These are phyloP conservation scores for Pestalotiopsis sp. DNA, from an alignment of 2,329 filamentous ascomycete species.

Conservation along the genomic window DNA sequence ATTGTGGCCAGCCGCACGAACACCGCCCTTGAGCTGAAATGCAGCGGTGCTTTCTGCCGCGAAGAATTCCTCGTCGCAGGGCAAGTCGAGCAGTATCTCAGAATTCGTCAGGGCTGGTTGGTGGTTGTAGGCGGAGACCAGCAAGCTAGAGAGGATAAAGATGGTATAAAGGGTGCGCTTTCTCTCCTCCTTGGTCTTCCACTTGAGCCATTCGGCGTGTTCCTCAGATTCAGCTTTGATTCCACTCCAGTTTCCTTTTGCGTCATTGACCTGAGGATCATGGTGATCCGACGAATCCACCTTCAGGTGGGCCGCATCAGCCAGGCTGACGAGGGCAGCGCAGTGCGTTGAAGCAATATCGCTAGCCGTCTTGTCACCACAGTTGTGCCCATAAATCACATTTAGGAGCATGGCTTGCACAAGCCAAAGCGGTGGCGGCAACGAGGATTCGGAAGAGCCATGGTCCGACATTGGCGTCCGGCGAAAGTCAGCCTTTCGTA, in stretches of 20 bases:
- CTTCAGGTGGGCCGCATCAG: constrained; percentile 80
- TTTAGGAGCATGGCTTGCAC: constrained; percentile 97
- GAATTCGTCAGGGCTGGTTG: constrained; percentile 90
- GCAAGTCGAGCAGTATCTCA: constrained; percentile 85
- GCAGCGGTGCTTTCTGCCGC: constrained; percentile 79
- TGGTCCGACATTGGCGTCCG: constrained; percentile 51
- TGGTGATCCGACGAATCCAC: constrained; percentile 48
- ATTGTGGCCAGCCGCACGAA: constrained; percentile 68
- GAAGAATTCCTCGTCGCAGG: constrained; percentile 92
- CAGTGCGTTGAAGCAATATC: constrained; percentile 94
- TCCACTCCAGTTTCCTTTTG: constrained; percentile 47
- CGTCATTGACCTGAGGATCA: constrained; percentile 61
- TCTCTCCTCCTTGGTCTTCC: constrained; percentile 87
- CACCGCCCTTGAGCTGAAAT: constrained; percentile 79
- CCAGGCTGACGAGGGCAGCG: constrained; percentile 86
- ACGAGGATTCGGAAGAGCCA: constrained; percentile 58
- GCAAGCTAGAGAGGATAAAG: constrained; percentile 86
- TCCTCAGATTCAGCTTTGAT: constrained; percentile 54
- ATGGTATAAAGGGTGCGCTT: constrained; percentile 92
- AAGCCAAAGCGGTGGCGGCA: constrained; percentile 87
- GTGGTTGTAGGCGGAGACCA: constrained; percentile 93
- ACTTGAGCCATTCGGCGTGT: constrained; percentile 80
- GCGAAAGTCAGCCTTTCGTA: constrained; percentile 64
- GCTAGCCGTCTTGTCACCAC: constrained; percentile 85
- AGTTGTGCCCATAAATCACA: constrained; percentile 93